Conservation (phyloP, 257 asterid genomes). For the Nicotiana sylvestris region DNA sequence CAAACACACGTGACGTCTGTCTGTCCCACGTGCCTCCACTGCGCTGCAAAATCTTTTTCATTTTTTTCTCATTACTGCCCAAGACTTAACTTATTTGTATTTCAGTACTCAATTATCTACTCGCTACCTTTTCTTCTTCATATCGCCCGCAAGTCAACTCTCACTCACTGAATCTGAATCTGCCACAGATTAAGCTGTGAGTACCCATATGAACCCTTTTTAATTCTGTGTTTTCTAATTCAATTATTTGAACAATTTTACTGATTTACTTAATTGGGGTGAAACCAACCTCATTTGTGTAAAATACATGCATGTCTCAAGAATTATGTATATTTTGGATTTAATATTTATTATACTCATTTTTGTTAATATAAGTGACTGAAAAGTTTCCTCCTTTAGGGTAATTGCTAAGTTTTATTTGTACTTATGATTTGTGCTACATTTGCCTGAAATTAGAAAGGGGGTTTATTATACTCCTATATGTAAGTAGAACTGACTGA, state of each 20-base stretch:
- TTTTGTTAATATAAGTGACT: not conserved
- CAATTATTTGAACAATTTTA: not conserved
- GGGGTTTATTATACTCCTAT: not conserved
- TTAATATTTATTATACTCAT: not conserved
- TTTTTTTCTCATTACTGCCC: no score
- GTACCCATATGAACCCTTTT: not conserved
- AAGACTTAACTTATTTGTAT: not conserved
- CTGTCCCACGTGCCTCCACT: no score
- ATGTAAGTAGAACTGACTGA: not conserved
- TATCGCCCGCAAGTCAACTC: not conserved
- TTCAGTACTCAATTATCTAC: not conserved
- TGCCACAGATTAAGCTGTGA: not conserved
- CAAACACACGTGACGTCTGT: no score
- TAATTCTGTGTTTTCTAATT: not conserved
- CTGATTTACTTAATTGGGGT: not conserved
- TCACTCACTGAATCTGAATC: not conserved
- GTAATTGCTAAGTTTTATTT: not conserved
- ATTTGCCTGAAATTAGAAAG: no score
- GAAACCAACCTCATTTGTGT: not conserved
- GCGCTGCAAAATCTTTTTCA: no score
- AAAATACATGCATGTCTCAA: not conserved
- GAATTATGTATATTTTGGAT: not conserved
- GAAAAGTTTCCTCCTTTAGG: not conserved
- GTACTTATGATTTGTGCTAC: no score
- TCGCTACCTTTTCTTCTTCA: not conserved